Percentiles rank a stretch among this genome's conserved stretches.
Conservation (phyloP, 1,284 basidiomycete genomes). For the Ustilago bromivora region DNA sequence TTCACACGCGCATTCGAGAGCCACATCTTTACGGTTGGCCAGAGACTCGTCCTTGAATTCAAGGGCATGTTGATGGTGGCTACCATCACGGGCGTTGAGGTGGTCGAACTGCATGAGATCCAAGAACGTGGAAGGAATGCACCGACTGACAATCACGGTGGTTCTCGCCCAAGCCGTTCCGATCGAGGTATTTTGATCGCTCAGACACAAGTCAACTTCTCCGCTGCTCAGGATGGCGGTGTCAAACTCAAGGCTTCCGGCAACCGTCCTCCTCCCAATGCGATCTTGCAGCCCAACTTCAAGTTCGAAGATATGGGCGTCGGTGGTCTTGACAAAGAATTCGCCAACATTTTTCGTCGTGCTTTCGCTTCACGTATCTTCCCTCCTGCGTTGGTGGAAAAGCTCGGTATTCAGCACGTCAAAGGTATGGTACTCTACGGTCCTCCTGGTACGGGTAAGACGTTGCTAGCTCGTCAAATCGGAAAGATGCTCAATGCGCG, state of each 20-base stretch:
- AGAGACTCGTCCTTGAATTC: slow-evolving; percentile 88
- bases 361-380: slow-evolving; percentile 98
- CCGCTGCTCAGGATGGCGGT: slow-evolving; percentile 82
- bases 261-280: slow-evolving; percentile 93
- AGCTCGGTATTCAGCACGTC: slow-evolving; percentile 97
- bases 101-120: slow-evolving; percentile 73
- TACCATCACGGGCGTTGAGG: slow-evolving; percentile 77
- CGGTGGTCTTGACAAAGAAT: slow-evolving; percentile 95
- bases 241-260: slow-evolving; percentile 93
- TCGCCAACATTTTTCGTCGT: slow-evolving; percentile 95
- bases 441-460: slow-evolving; percentile 98
- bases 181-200: slow-evolving; percentile 83
- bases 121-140: slow-evolving; percentile 34
- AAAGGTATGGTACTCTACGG: slow-evolving; percentile 96
- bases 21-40: slow-evolving; percentile 75
- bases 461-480: slow-evolving; percentile 96
- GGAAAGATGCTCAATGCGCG: slow-evolving; percentile 99
- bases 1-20: slow-evolving; percentile 81
- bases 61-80: slow-evolving; percentile 87
- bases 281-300: slow-evolving; percentile 97
- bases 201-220: slow-evolving; percentile 88
- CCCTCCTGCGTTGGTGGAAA: slow-evolving; percentile 94
- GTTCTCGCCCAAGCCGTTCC: slow-evolving; percentile 52
- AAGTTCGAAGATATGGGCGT: slow-evolving; percentile 99
- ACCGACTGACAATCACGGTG: slow-evolving; percentile 59